Evolutionary conservation across 106 monocot species (phyloP).

Genomic region (Phalaenopsis equestris): DNA sequence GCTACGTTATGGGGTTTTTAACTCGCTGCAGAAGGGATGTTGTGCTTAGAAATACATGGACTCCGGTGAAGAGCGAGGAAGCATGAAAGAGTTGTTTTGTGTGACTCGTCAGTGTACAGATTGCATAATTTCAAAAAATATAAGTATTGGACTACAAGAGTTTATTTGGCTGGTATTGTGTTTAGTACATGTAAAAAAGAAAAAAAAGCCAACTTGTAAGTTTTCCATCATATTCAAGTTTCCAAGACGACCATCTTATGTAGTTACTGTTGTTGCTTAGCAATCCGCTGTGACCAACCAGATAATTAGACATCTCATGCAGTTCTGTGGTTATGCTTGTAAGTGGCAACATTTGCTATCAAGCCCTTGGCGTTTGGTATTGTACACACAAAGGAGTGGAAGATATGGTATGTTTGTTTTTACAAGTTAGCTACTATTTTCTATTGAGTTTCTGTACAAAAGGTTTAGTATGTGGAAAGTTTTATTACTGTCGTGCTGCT

Average conservation of each 20-base stretch:
- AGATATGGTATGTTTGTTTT: not conserved
- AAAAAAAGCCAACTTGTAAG: not conserved
- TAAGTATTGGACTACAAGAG: not conserved
- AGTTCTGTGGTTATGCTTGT: not conserved
- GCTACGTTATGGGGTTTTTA: conserved; percentile 60
- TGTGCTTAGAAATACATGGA: conserved; percentile 42
- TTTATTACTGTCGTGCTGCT: too few species aligned
- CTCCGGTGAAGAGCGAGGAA: conserved; percentile 62
- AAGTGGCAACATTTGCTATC: not conserved
- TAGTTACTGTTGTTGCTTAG: not conserved
- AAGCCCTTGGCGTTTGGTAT: not conserved
- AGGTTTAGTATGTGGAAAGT: too few species aligned
- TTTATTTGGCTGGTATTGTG: not conserved
- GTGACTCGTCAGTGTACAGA: not conserved
- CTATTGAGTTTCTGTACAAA: too few species aligned
- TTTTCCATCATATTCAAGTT: not conserved
- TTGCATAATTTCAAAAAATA: not conserved
- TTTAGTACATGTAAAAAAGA: not conserved
- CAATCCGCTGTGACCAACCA: not conserved
- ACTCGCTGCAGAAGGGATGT: conserved; percentile 33
- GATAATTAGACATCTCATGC: not conserved
- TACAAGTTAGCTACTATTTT: not conserved
- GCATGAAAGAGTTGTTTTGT: conserved; percentile 10
- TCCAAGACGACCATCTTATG: not conserved
- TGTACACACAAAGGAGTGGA: not conserved